phyloP scores from a whole-genome alignment of 345 rosid species.

The Toxicodendron radicans region DNA sequence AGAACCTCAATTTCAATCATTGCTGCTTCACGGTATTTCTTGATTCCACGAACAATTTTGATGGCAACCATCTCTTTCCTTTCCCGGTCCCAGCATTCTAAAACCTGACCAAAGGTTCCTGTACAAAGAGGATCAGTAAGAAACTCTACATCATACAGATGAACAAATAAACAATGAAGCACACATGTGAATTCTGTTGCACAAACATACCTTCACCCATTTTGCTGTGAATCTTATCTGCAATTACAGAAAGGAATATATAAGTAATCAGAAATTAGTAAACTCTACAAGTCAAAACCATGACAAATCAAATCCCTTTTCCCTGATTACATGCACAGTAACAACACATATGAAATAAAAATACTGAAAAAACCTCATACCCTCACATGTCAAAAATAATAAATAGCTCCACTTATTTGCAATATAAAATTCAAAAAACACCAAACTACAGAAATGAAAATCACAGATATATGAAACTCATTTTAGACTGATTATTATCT shows the following conservation, averaged over 20 bases:
- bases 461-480: no score
- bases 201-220: constrained; percentile 80
- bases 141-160: constrained; percentile 8
- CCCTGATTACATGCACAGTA: neutral
- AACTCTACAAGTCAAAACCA: neutral
- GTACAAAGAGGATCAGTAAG: neutral
- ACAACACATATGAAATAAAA: neutral
- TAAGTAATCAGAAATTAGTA: constrained; percentile 6
- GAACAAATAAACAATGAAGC: neutral
- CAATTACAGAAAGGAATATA: constrained; percentile 19
- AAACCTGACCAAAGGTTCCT: constrained; percentile 93
- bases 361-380: neutral
- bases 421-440: neutral
- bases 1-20: constrained; percentile 87
- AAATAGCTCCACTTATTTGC: neutral
- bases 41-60: constrained; percentile 84
- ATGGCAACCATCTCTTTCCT: constrained; percentile 87
- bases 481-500: constrained; percentile 1
- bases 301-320: neutral
- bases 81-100: constrained; percentile 94
- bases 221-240: constrained; percentile 85
- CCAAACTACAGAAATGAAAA: neutral
- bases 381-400: neutral
- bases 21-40: constrained; percentile 89
- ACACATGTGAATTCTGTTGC: neutral